Evolutionary conservation across 2,329 filamentous ascomycete species (phyloP), one percentile per base, ranked within the genome.

Genomic region (Fusarium agapanthi): DNA sequence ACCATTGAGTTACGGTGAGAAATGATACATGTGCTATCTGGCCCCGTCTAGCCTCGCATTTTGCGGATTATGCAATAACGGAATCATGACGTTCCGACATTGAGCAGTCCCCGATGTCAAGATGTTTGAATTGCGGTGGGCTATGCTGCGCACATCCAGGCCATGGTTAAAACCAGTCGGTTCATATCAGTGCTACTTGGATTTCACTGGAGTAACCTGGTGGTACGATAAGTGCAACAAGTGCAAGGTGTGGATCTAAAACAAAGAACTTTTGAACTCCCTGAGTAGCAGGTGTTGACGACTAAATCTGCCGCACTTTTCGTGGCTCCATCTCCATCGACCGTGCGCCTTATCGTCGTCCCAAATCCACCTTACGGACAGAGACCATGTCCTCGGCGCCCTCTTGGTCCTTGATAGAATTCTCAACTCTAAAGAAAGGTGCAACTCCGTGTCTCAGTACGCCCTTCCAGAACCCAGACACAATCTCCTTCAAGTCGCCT

Each of bases 381-480:
- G 84, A 73, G 57, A 89, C 84, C 85, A 91, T 84, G 57, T 83
- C 80, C 38, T 80, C 82, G 14, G 80, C 79, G 30, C 75, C 80
- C 35, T 73, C 76, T 18, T 62, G 76, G 12, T 62, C 73, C 66
- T 69, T 72, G 61, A 72, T 56, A 20, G 57, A 72, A n/a, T 57
- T 67, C 28, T 77, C 74, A 24, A 80, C 56, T 5, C 75, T 78
- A 83, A 97, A 94, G 83, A 96, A 96, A 4, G 87, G 81, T 81
- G 81, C 84, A 4, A 97, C 88, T 5, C 86, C 93, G 72, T 88
- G 83, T 62, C 89, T 86, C 45, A 97, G 86, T 28, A 94, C 91
- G 16, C 89, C 92, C 76, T 89, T 87, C 86, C 97, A 96, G 74
- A 99, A 86, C 13, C 91, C 92, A 26, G 86, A 88, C 30, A 99